A percentile compares a stretch with the other conserved stretches of the same genome.
Conservation (phyloP, 2,329 filamentous ascomycete species). For the Herpotrichia juniperi region DNA sequence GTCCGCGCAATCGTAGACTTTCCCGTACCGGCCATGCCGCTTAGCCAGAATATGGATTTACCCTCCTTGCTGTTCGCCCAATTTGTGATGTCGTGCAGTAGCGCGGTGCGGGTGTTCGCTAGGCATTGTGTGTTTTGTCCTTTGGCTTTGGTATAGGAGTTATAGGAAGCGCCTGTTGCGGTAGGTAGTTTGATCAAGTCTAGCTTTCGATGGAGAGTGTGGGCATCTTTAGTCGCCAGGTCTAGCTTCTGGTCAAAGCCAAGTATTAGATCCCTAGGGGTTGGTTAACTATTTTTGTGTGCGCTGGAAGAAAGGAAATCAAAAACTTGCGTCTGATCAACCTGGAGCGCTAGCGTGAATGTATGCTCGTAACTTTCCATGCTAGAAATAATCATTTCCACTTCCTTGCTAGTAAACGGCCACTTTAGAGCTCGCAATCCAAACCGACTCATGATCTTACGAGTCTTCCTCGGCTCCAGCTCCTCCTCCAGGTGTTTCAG, state of each 20-base stretch:
- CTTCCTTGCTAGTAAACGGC: conserved; percentile 47
- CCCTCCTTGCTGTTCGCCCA: conserved; percentile 17
- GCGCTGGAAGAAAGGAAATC: conserved; percentile 18
- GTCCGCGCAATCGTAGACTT: conserved; percentile 22
- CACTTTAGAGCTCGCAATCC: conserved; percentile 47
- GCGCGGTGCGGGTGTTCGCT: conserved; percentile 7
- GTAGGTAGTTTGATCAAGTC: conserved; percentile 18
- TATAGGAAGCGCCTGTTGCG: conserved; percentile 19
- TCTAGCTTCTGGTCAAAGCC: conserved; percentile 15
- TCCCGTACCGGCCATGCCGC: conserved; percentile 34
- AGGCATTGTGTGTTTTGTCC: conserved; percentile 25
- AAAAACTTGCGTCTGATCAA: conserved; percentile 42
- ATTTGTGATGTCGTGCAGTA: conserved; percentile 19
- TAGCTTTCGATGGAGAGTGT: neutral
- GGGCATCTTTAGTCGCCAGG: neutral
- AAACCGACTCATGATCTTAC: conserved; percentile 38
- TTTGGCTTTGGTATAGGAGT: conserved; percentile 15
- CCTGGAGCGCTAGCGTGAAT: conserved; percentile 38
- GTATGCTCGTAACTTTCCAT: conserved; percentile 33
- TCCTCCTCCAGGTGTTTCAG: conserved; percentile 14
- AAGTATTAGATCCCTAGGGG: conserved; percentile 8
- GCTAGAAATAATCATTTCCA: conserved; percentile 30
- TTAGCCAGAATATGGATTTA: conserved; percentile 29
- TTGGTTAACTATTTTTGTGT: conserved; percentile 9
- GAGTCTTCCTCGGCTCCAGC: conserved; percentile 18